Evolutionary conservation across 1,139 yeast species (phyloP), one percentile per base, ranked within the genome.

Genomic region (Magnusiomyces fungicola): DNA sequence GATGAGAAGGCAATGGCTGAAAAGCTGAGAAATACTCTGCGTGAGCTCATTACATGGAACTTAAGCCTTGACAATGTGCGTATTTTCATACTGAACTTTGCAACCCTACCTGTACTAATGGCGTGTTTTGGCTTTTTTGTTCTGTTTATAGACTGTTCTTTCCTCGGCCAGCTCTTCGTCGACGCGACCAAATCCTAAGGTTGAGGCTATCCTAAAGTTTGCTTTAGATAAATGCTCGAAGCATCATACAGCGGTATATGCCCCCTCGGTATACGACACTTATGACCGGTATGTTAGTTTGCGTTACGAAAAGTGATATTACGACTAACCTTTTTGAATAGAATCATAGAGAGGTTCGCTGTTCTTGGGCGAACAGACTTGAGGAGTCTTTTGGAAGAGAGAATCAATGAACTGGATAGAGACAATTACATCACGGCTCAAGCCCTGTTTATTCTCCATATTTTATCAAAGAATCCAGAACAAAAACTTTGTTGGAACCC

Each of bases 211-310:
- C n/a, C 14, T 22, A 18, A 42, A 32, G 24, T 16, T 14, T 16
- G 37, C 45, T 6, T 9, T 32, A 22, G 22, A 32, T 9, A 32
- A 16, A 22, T 42, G 45, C n/a, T 24, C 32, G 14, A 32, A 30
- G 18, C 45, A 30, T 22, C 45, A 33, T 5, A 29, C 45, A 14
- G 38, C 45, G 3, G 27, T 32, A 3, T 32, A 42, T n/a, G 45
- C 45, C 12, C 45, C 45, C 18, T 32, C 36, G n/a, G 37, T 42
- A n/a, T 42, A 42, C 37, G 45, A 42, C 21, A 22, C 38, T 21
- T 42, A 42, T 42, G 45, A 32, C 18, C 18, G 29, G 44, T 41
- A 41, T 18, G 44, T 37, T 7, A 4, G 16, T 32, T 38, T 38
- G 10, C 5, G 2, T 2, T 2, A 9, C 4, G 12, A 12, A 18